Evolutionary conservation across 2,329 filamentous ascomycete species (phyloP).

Genomic region (Penicillium janthinellum): DNA sequence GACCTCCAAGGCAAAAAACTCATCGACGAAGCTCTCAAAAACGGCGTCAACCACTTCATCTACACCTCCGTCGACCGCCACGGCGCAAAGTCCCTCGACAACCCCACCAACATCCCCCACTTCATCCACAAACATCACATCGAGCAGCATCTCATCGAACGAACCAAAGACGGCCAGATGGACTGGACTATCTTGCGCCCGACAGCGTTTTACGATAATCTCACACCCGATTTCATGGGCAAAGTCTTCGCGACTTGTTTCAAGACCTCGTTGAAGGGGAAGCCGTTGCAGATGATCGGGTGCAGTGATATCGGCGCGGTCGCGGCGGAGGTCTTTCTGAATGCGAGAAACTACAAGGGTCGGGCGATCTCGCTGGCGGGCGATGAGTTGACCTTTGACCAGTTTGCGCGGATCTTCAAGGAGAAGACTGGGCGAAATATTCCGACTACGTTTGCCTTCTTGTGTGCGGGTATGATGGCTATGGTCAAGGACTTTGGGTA

Average conservation of each 20-base stretch:
- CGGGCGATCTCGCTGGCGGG: conserved; percentile 54
- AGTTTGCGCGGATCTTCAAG: conserved; percentile 51
- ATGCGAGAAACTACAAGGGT: conserved; percentile 49
- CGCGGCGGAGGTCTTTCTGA: conserved; percentile 52
- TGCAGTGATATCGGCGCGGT: conserved; percentile 56
- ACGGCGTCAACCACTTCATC: conserved; percentile 62
- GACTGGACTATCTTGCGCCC: conserved; percentile 64
- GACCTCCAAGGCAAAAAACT: conserved; percentile 60
- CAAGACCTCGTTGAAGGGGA: conserved; percentile 44
- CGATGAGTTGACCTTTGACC: conserved; percentile 53
- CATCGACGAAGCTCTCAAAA: conserved; percentile 59
- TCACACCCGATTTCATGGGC: conserved; percentile 50
- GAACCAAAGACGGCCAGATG: conserved; percentile 51
- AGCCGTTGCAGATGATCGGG: conserved; percentile 48
- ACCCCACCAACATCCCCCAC: conserved; percentile 60
- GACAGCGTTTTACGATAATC: conserved; percentile 64
- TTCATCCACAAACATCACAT: conserved; percentile 65
- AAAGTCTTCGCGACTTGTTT: conserved; percentile 51
- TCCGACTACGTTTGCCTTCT: conserved; percentile 45
- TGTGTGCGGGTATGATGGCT: conserved; percentile 46
- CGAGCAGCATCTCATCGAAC: conserved; percentile 61
- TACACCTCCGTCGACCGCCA: conserved; percentile 67
- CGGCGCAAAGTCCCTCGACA: conserved; percentile 55
- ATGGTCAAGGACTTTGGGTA: conserved; percentile 46
- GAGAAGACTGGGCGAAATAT: conserved; percentile 48